Evolutionary conservation across 2,329 filamentous ascomycete species (phyloP).

Genomic region (Colletotrichum lini): DNA sequence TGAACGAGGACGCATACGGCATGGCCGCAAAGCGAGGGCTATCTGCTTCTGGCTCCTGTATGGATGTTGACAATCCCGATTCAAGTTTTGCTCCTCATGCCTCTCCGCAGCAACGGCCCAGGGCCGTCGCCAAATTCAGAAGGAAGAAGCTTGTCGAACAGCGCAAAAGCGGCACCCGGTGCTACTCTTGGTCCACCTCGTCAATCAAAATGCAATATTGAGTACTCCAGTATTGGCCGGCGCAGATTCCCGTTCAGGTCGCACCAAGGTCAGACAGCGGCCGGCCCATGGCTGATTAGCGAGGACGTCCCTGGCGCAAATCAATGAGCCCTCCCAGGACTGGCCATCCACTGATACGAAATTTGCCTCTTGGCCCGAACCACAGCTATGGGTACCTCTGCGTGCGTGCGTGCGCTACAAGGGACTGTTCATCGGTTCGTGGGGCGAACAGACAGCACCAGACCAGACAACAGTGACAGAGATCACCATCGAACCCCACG

Average conservation of each 20-base stretch:
- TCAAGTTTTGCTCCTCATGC: neutral
- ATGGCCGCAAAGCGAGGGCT: neutral
- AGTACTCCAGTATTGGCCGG: conserved; percentile 23
- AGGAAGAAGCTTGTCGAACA: conserved; percentile 32
- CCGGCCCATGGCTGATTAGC: conserved; percentile 41
- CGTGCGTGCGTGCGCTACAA: neutral
- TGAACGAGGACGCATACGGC: conserved; percentile 6
- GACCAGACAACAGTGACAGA: conserved; percentile 1
- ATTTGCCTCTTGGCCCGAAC: conserved; percentile 15
- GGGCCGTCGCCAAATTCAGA: neutral
- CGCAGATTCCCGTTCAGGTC: conserved; percentile 40
- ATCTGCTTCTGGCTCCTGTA: neutral
- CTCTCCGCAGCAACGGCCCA: conserved; percentile 1
- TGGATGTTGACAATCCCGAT: neutral
- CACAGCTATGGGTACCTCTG: conserved; percentile 9
- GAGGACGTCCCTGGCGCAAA: conserved; percentile 42
- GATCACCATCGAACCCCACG: conserved; percentile 13
- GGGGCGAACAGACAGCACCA: conserved; percentile 7
- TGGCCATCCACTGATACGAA: neutral
- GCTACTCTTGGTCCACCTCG: conserved; percentile 29
- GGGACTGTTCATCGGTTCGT: neutral
- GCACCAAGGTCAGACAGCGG: conserved; percentile 37
- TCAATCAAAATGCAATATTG: conserved; percentile 32
- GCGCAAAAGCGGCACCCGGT: conserved; percentile 20
- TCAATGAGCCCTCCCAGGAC: conserved; percentile 21